phyloP scores from a whole-genome alignment of 192 early-diverging fungal species.

The Mycoemilia scoparia region DNA sequence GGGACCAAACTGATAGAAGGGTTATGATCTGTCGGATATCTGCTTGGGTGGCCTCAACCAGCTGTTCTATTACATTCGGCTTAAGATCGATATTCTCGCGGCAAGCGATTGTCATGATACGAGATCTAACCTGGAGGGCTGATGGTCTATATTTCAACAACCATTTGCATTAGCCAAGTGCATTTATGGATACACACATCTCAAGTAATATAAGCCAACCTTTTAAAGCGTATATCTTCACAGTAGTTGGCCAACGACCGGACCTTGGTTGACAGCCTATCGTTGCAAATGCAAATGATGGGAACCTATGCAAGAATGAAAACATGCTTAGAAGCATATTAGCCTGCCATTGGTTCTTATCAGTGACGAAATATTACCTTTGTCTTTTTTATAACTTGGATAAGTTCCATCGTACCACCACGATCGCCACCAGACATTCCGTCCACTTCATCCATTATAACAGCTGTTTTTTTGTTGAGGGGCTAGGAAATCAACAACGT shows the following conservation, averaged over 20 bases:
- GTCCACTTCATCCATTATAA: conserved; percentile 99
- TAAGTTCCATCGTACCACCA: conserved; percentile 75
- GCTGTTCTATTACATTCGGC: conserved; percentile 58
- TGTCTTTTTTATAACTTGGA: conserved; percentile 76
- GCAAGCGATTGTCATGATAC: conserved; percentile 57
- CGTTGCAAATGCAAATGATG: conserved; percentile 98
- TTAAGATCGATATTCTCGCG: conserved; percentile 59
- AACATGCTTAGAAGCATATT: too few species aligned
- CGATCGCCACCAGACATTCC: conserved; percentile 97
- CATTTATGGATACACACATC: conserved; percentile 5
- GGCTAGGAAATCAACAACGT: too few species aligned
- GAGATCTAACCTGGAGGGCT: conserved; percentile 49
- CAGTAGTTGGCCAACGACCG: conserved; percentile 67
- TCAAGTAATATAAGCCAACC: too few species aligned
- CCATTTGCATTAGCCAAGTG: conserved; percentile 3
- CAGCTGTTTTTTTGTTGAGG: conserved; percentile 40
- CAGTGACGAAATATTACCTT: too few species aligned
- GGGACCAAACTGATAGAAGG: conserved; percentile 76
- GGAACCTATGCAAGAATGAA: too few species aligned
- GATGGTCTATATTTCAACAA: conserved; percentile 49
- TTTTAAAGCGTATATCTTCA: conserved; percentile 65
- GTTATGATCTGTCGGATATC: conserved; percentile 97
- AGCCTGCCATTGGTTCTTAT: too few species aligned
- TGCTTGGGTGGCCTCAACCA: conserved; percentile 58
- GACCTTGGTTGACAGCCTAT: conserved; percentile 69